A percentile compares a stretch with the other conserved stretches of the same genome.
These are phyloP conservation scores for Peronosclerospora sorghi DNA, from an alignment of 352 stramenopile genomes.

Conservation along the genomic window DNA sequence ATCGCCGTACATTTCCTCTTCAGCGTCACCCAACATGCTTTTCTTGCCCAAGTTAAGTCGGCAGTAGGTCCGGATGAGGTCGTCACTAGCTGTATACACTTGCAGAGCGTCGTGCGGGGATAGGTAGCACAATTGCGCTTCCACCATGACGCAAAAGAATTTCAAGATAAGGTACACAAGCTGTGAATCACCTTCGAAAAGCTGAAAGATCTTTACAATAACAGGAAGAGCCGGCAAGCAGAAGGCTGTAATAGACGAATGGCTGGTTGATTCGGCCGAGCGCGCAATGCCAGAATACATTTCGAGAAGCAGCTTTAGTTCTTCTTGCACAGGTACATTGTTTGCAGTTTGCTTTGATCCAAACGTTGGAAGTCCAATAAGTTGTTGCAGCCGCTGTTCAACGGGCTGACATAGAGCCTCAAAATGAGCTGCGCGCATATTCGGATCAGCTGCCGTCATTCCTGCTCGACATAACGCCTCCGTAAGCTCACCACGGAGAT, in stretches of 20 bases:
- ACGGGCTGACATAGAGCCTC: constrained; percentile 41
- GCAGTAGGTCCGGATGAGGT: constrained; percentile 60
- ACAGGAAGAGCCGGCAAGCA: constrained; percentile 58
- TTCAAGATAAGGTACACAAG: constrained; percentile 61
- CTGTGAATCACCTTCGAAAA: constrained; percentile 63
- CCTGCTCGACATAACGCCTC: constrained; percentile 62
- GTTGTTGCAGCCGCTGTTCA: constrained; percentile 34
- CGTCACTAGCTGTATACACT: constrained; percentile 61
- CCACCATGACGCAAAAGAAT: constrained; percentile 75
- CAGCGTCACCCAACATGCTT: constrained; percentile 43
- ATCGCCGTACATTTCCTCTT: constrained; percentile 73
- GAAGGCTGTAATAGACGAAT: constrained; percentile 49
- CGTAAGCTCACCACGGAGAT: constrained; percentile 45
- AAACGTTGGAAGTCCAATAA: constrained; percentile 48
- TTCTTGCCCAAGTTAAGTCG: constrained; percentile 60
- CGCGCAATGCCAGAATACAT: constrained; percentile 70
- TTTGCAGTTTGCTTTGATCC: constrained; percentile 51
- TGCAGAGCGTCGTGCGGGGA: constrained; percentile 51
- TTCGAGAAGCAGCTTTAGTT: constrained; percentile 68
- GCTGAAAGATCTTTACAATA: constrained; percentile 63
- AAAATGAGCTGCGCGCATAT: constrained; percentile 36
- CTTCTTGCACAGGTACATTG: constrained; percentile 53
- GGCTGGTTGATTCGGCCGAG: constrained; percentile 48
- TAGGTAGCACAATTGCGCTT: constrained; percentile 74
- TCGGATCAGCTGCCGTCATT: constrained; percentile 45